Evolutionary conservation across 2,329 filamentous ascomycete genomes (phyloP), one percentile per base, ranked within the genome.

Genomic region (Knufia petricola): DNA sequence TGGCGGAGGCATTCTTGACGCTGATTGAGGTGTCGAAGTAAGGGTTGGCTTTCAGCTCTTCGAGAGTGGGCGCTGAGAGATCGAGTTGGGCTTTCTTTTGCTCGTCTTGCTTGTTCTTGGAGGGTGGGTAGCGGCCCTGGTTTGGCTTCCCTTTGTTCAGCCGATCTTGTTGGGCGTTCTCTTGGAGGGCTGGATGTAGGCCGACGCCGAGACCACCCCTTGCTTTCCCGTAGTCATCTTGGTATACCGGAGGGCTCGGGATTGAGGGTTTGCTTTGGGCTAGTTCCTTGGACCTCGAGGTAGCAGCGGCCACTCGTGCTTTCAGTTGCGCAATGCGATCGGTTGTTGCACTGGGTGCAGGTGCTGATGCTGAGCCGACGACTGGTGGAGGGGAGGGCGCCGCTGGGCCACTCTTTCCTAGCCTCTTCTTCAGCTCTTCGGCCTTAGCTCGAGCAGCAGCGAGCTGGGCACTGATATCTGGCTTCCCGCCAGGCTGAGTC

Each of bases 281-380:
- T 17, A 67, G 55, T 15, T 66, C 57, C 31, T 64, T 65, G 34
- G 68, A 66, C 60, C 69, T 71, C 24, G 69, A 71, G 40, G 86
- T 84, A 46, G 85, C 85, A 43, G 85, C 85, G 41, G 84, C 84
- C 10, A 92, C 84, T 58, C 86, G 78, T 20, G 85, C 85, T 65
- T 84, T 89, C 62, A 94, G 76, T 37, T 84, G 82, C 41, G 86
- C 87, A 55, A 90, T 78, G 74, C 66, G 87, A 74, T 61, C 82
- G 74, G 55, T 79, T 70, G 40, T 73, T 59, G 59, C 80, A 74
- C 60, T 77, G 44, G 42, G 53, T 45, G 24, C 61, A 50, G n/a
- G 66, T 52, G 26, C 66, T 59, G 30, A 60, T 52, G 3, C 60
- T 59, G 30, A 60, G 52, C 3, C 60, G 44, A 61, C 62, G 23